A percentile compares a stretch with the other conserved stretches of the same genome.
These are phyloP conservation scores for Tirmania nivea DNA, from an alignment of 495 filamentous ascomycete genomes.

Conservation along the genomic window DNA sequence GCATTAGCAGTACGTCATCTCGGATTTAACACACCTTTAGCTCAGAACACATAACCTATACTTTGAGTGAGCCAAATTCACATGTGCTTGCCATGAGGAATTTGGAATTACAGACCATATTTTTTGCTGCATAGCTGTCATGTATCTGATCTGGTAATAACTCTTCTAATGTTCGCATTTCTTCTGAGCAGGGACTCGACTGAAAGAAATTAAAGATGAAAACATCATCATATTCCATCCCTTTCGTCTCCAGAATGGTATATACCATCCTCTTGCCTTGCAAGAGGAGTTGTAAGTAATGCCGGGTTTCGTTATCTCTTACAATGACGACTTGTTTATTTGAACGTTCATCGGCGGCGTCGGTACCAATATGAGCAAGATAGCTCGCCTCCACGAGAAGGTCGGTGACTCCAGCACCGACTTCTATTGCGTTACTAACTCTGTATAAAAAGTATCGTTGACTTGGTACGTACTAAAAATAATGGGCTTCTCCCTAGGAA, in stretches of 20 bases:
- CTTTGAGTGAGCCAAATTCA: too few relatives aligned
- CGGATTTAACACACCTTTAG: too few relatives aligned
- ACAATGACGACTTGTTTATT: slow-evolving; percentile 27
- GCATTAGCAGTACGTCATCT: too few relatives aligned
- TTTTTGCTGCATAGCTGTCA: too few relatives aligned
- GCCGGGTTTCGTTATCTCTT: slow-evolving; percentile 20
- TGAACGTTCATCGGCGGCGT: slow-evolving; percentile 14
- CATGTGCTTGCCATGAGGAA: too few relatives aligned
- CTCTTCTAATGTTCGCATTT: too few relatives aligned
- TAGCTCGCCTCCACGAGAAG: not conserved
- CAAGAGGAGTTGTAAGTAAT: slow-evolving; percentile 4
- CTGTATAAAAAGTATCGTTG: not conserved
- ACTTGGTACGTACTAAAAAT: slow-evolving; percentile 17
- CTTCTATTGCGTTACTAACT: not conserved
- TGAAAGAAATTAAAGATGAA: slow-evolving; percentile 24
- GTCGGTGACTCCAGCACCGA: slow-evolving; percentile 2
- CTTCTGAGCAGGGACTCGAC: not conserved
- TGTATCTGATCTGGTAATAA: too few relatives aligned
- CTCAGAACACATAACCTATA: too few relatives aligned
- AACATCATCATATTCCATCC: slow-evolving; percentile 29
- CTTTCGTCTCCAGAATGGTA: slow-evolving; percentile 26
- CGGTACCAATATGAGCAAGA: too few relatives aligned
- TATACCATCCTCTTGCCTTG: slow-evolving; percentile 19
- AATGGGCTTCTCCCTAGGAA: slow-evolving; percentile 22
- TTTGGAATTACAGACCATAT: too few relatives aligned